Evolutionary conservation across 257 asterid genomes (phyloP), one percentile per base, ranked within the genome.

Genomic region (Fraxinus americana): DNA sequence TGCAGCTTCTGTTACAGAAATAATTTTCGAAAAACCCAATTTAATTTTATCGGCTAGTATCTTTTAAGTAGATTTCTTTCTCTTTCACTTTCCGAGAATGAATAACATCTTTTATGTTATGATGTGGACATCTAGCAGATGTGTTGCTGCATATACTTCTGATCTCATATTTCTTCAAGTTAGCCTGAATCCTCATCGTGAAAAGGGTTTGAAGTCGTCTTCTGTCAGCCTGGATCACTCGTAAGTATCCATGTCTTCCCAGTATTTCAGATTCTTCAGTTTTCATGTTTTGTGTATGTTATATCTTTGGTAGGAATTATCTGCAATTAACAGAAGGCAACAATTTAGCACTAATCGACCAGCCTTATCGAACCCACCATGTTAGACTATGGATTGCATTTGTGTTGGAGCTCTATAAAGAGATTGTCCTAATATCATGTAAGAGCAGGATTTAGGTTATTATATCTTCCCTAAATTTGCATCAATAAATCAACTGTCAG

Each of bases 131-230:
- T 72, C 76, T 36, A 73, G 83, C 93, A 95, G 99, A 83, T 95
- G 98, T 84, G 98, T 95, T 35, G 97, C 76, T 41, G 97, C 96
- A 52, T 95, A 86, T 89, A 88, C 97, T 82, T 93, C 98, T 7
- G 98, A 95, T 87, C 93, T 95, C 39, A 78, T 91, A 29, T 93
- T 95, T 82, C 88, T 90, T 36, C 81, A 85, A 54, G 89, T 93
- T 68, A 88, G 97, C 81, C n/a, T 91, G 83, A 90, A 95, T 84
- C 99, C 98, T 80, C 98, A 95, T 81, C 93, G 97, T 36, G 89
- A 78, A 71, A 90, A 78, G 89, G 92, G 86, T 80, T 80, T 91
- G 78, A 93, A 88, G 85, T 66, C 91, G 50, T 70, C 92, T 11
- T 48, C 86, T 74, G 90, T 90, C 82, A 93, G 98, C 83, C 89